Conservation (phyloP, 78 protist genomes). For the Isochrysis galbana region DNA sequence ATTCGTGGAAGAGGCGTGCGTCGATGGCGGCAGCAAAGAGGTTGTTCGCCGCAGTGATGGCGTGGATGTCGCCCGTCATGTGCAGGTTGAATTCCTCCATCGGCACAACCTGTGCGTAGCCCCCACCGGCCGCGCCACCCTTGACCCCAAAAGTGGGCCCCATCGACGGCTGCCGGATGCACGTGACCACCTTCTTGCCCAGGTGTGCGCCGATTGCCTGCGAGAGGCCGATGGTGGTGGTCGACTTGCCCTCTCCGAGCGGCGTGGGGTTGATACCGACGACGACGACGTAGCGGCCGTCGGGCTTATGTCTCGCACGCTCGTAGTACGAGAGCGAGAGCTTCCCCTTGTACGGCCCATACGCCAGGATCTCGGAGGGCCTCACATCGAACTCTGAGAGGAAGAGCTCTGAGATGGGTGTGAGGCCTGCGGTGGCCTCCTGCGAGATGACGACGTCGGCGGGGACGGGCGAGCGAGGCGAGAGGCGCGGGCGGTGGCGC, state of each 20-base stretch:
- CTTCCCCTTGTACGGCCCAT: slow-evolving; percentile 82
- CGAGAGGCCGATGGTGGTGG: slow-evolving; percentile 93
- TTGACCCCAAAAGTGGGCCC: slow-evolving; percentile 91
- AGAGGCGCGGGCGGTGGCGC: too few relatives aligned
- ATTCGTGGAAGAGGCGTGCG: slow-evolving; percentile 91
- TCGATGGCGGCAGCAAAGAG: slow-evolving; percentile 93
- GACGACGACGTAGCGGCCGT: slow-evolving; percentile 92
- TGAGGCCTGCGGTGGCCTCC: slow-evolving; percentile 52
- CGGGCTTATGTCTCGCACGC: slow-evolving; percentile 47
- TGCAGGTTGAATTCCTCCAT: slow-evolving; percentile 97
- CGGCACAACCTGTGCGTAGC: slow-evolving; percentile 82
- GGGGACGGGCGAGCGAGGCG: slow-evolving; percentile 61
- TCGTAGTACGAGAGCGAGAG: slow-evolving; percentile 59
- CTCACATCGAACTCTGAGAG: slow-evolving; percentile 56
- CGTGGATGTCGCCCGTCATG: slow-evolving; percentile 97
- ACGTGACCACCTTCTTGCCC: slow-evolving; percentile 65
- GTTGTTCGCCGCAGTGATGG: slow-evolving; percentile 98
- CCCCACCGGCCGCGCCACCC: slow-evolving; percentile 97
- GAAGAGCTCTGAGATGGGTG: slow-evolving; percentile 52
- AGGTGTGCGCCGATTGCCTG: slow-evolving; percentile 97
- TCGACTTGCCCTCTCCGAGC: slow-evolving; percentile 96
- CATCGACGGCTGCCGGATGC: slow-evolving; percentile 93
- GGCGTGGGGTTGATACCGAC: slow-evolving; percentile 95
- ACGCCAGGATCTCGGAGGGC: slow-evolving; percentile 51
- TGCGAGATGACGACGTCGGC: slow-evolving; percentile 88